Evolutionary conservation across 768 basidiomycete genomes (phyloP), one percentile per base, ranked within the genome.

Genomic region (Suillus ampliporus): DNA sequence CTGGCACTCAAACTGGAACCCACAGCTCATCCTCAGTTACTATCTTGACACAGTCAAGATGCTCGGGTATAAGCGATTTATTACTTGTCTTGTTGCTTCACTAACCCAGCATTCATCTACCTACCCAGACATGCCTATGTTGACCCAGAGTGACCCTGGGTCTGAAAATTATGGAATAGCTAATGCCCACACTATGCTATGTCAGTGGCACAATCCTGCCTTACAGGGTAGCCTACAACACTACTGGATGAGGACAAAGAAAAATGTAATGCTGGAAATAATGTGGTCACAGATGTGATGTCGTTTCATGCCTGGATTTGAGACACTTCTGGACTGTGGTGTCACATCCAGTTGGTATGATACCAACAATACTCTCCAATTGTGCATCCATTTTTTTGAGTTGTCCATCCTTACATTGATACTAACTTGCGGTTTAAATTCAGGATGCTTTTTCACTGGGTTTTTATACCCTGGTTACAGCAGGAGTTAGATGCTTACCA

Each of bases 91-190:
- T 54, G 65, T 26, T 28, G 40, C 9, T 62, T 65, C 48, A 37
- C 43, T 48, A 19, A 54, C 52, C 35, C 79, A 77, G 48, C 28
- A 68, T 9, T 69, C 28, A 40, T 11, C 56, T 34, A 2, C 26
- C 56, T 35, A 37, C 61, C n/a, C 41, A 80, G 78, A 58, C 23
- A 69, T 83, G 5, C 78, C 81, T 31, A 31, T 31, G 3, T 58
- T 82, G 0, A 80, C 81, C 0, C 81, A 81, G 62, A 82, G 79
- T 60, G 81, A 84, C 66, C 76, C 69, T 1, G 82, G 82, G 1
- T 53, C 69, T 0, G 81, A 83, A 60, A 85, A 84, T 62, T 73
- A 75, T 62, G 74, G 77, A 0, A 70, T 83, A n/a, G 83, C 82
- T 0, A 84, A 84, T 67, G 68, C 68, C 0, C 81, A 83, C 0